Base-by-base conservation (phyloP, 352 stramenopile species). In the Thraustotheca clavata region DNA sequence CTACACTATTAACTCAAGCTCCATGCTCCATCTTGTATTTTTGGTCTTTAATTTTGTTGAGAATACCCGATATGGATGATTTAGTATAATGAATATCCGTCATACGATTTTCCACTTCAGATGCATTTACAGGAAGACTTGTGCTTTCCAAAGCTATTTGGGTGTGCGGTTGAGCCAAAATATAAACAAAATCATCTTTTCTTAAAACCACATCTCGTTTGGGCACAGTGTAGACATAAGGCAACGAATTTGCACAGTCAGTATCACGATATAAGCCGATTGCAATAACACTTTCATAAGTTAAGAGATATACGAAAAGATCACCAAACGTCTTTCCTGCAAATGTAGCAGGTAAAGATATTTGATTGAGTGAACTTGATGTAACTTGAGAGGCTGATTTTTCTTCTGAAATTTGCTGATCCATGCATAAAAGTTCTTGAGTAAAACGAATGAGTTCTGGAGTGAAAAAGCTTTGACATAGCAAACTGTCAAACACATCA, bases 401-500 rank as follows among this genome's bases (percentile, higher is more conserved):
- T 73, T 62, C 7, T 62, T 67, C n/a, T 9, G n/a, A 14, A 24
- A 27, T 27, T 1, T 74, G 75, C 40, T 85, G 77, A 40, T 88
- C 75, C 3, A 76, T 80, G 49, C 83, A 88, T 1, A 88, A 69
- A n/a, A 88, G 67, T 26, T 79, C 75, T 38, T 83, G 75, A 41
- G 83, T 77, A 65, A 88, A 86, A 16, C 73, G 76, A 9, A 86
- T 74, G 24, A 88, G 55, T 24, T 74, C 75, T 12, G 79, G 76
- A 0, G 76, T 88, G 67, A 85, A 88, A 66, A 76, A 87, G 59
- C 77, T 87, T 41, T 87, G 77, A 32, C 79, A 88, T 22, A 88
- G 55, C 71, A 88, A 80, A 38, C 81, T 88, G 73, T 88, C 77
- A 39, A 88, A 88, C 29, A 87, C 73, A 48, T 87, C 79, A 46